Conservation (phyloP, 345 rosid species). For the Euphorbia peplus region DNA sequence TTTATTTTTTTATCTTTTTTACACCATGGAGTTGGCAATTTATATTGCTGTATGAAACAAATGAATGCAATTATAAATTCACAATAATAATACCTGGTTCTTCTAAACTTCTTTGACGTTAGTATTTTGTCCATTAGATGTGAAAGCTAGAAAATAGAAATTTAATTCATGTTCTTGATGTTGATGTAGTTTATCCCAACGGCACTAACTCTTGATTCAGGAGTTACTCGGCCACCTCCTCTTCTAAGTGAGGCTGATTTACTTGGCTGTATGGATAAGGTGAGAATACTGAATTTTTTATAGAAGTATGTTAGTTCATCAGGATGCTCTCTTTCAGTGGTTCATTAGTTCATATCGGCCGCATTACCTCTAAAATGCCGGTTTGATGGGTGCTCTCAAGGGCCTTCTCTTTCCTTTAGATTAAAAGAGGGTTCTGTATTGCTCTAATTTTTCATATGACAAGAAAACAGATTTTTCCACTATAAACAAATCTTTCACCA, state of each 20-base stretch:
- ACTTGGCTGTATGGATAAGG: conserved; percentile 97
- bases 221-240: conserved; percentile 90
- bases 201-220: conserved; percentile 81
- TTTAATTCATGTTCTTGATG: conserved; percentile 23
- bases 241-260: conserved; percentile 91
- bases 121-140: background rate
- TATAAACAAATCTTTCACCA: background rate
- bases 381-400: background rate
- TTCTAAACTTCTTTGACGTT: background rate
- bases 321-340: background rate
- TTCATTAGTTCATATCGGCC: background rate
- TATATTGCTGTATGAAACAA: background rate
- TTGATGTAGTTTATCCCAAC: conserved; percentile 77
- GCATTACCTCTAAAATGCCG: background rate
- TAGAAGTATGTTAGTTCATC: background rate
- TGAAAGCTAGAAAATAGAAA: conserved; percentile 16
- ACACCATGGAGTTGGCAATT: background rate
- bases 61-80: background rate
- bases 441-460: background rate
- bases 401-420: background rate
- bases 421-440: background rate
- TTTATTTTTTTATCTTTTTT: background rate
- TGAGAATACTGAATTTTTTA: conserved; percentile 26
- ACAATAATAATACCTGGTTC: background rate
- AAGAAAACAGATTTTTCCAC: background rate